These are phyloP conservation scores for Gynochthodes officinalis DNA, from an alignment of 257 asterid species.

Conservation along the genomic window DNA sequence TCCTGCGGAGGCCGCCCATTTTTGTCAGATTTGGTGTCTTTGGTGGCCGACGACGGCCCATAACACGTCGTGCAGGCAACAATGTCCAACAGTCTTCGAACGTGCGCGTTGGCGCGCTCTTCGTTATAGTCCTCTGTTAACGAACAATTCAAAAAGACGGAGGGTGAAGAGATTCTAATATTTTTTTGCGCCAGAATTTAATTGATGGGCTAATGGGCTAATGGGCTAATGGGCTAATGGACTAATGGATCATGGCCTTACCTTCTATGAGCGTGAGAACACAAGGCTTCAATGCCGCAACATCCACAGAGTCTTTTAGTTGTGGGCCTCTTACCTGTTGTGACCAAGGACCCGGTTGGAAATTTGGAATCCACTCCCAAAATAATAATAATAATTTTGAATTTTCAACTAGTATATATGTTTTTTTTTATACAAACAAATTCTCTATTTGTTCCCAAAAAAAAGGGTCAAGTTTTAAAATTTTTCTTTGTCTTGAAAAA, in stretches of 20 bases:
- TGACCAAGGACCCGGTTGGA: too few relatives aligned
- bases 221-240: too few relatives aligned
- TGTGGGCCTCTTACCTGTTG: constrained; percentile 86
- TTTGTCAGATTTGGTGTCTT: constrained; percentile 35
- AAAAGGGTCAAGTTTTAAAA: too few relatives aligned
- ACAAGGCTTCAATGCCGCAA: constrained; percentile 91
- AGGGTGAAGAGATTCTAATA: too few relatives aligned
- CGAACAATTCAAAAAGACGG: constrained; percentile 12
- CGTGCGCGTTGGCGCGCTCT: constrained; percentile 85
- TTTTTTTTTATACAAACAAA: too few relatives aligned
- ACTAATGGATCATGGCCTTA: too few relatives aligned
- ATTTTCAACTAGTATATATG: too few relatives aligned
- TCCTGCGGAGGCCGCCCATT: constrained; percentile 50
- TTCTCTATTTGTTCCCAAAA: too few relatives aligned
- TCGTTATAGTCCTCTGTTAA: constrained; percentile 82
- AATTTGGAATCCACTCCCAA: neutral
- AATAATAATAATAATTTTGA: too few relatives aligned
- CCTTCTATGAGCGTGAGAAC: constrained; percentile 85
- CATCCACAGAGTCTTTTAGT: constrained; percentile 85
- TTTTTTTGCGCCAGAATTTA: neutral
- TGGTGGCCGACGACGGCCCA: constrained; percentile 76
- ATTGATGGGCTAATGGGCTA: neutral
- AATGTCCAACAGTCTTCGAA: constrained; percentile 71
- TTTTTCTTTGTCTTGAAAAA: too few relatives aligned
- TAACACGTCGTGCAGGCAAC: constrained; percentile 82